Conservation (phyloP, 371 early-diverging fungal genomes). For the Mucor velutinosus region DNA sequence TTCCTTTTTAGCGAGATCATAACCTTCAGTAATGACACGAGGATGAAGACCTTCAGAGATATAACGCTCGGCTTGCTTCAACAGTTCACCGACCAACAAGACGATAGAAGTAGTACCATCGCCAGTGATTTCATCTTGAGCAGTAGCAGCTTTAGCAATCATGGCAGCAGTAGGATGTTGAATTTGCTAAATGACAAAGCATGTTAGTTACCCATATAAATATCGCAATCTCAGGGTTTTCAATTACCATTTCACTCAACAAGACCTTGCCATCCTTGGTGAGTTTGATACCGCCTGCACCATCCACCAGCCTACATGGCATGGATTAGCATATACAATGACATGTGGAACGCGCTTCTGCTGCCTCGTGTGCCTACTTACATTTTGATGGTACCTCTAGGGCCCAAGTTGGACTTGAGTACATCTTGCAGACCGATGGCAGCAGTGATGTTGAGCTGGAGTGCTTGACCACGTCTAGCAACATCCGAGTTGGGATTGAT, state of each 20-base stretch:
- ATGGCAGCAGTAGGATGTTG: conserved; percentile 99
- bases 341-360: conserved; percentile 14
- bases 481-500: conserved; percentile 99
- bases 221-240: background rate
- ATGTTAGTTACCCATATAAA: conserved; percentile 7
- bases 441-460: conserved; percentile 96
- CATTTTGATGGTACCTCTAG: conserved; percentile 99
- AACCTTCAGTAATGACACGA: conserved; percentile 94
- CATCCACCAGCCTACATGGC: conserved; percentile 86
- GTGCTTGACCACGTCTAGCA: conserved; percentile 97
- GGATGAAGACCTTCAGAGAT: conserved; percentile 98
- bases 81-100: conserved; percentile 93
- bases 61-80: conserved; percentile 96
- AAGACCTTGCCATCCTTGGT: conserved; percentile 98
- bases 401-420: conserved; percentile 96
- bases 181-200: conserved; percentile 81
- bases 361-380: conserved; percentile 23
- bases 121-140: conserved; percentile 98
- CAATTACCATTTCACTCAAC: conserved; percentile 93
- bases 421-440: conserved; percentile 96
- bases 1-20: conserved; percentile 96
- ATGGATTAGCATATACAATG: conserved; percentile 1
- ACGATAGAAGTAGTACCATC: conserved; percentile 99
- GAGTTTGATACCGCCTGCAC: conserved; percentile 93
- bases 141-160: conserved; percentile 98